phyloP scores from a whole-genome alignment of 2,329 filamentous ascomycete species.

The Fusarium penzigii region DNA sequence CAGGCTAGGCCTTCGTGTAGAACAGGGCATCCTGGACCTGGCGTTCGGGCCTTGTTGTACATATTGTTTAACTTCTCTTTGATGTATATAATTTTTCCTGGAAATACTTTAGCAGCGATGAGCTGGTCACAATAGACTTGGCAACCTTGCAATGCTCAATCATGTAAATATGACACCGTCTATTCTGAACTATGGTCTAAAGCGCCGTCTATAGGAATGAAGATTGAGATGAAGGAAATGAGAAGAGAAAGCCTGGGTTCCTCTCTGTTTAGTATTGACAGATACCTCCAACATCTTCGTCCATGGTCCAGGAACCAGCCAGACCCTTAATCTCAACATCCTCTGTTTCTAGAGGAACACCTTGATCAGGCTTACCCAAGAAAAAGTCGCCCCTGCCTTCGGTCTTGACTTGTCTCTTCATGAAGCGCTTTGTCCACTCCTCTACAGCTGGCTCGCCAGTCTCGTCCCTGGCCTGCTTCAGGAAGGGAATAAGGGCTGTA shows the following conservation, averaged over 20 bases:
- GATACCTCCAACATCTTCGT: constrained; percentile 71
- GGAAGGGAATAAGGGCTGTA: constrained; percentile 89
- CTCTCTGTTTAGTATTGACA: constrained; percentile 48
- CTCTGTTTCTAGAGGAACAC: constrained; percentile 40
- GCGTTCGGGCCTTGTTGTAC: constrained; percentile 20
- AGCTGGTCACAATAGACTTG: constrained; percentile 11
- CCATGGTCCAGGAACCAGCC: constrained; percentile 85
- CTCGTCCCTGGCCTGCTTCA: constrained; percentile 96
- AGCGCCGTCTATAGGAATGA: background rate
- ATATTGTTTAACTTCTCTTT: constrained; percentile 14
- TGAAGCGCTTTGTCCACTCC: constrained; percentile 60
- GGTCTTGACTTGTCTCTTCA: constrained; percentile 52
- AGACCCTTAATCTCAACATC: constrained; percentile 63
- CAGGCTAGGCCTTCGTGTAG: constrained; percentile 10
- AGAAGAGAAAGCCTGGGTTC: background rate
- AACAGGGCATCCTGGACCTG: constrained; percentile 13
- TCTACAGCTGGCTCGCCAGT: constrained; percentile 87
- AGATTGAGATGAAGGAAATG: background rate
- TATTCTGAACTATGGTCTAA: background rate
- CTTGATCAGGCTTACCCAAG: constrained; percentile 52
- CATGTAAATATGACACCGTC: background rate
- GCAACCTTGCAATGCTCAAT: constrained; percentile 9
- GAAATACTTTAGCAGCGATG: constrained; percentile 7
- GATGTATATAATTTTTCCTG: constrained; percentile 23
- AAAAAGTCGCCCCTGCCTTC: constrained; percentile 59